Conservation (phyloP, 768 basidiomycete genomes). For the Wakefieldia striispora region DNA sequence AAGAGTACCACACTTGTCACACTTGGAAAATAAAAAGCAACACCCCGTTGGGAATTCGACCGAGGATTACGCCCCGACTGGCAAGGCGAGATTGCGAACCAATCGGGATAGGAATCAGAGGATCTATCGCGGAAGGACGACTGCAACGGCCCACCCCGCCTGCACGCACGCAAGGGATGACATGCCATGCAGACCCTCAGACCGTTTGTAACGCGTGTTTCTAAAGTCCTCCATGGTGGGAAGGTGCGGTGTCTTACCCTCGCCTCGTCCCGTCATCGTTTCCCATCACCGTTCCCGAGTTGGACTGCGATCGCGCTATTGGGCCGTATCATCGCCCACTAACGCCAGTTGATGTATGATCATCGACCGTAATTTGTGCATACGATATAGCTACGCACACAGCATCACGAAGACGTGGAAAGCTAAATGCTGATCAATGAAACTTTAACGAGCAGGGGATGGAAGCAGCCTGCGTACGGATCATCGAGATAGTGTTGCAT, state of each 20-base stretch:
- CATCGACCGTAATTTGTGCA: conserved; percentile 28
- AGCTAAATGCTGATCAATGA: conserved; percentile 60
- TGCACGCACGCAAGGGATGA: conserved; percentile 10
- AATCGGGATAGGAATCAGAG: conserved; percentile 16
- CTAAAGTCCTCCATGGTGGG: conserved; percentile 6
- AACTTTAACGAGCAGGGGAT: conserved; percentile 58
- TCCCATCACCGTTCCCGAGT: conserved; percentile 9
- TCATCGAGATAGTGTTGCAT: conserved; percentile 56
- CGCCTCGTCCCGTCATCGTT: conserved; percentile 1
- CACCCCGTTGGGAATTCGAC: background rate
- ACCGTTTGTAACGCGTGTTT: conserved; percentile 7
- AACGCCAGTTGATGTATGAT: conserved; percentile 2
- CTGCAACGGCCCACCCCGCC: background rate
- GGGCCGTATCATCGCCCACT: conserved; percentile 5
- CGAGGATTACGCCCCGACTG: background rate
- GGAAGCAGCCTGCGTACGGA: conserved; percentile 42
- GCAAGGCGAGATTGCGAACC: conserved; percentile 3
- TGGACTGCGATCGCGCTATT: conserved; percentile 3
- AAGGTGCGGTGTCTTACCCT: conserved; percentile 25
- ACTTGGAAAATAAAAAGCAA: conserved; percentile 9
- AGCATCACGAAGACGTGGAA: conserved; percentile 47
- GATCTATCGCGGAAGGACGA: conserved; percentile 9
- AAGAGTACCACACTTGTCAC: background rate
- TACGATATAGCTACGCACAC: conserved; percentile 43
- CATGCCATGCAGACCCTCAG: conserved; percentile 14